Evolutionary conservation across 164 flowering plant species (phyloP).

Genomic region (Cinnamomum micranthum): DNA sequence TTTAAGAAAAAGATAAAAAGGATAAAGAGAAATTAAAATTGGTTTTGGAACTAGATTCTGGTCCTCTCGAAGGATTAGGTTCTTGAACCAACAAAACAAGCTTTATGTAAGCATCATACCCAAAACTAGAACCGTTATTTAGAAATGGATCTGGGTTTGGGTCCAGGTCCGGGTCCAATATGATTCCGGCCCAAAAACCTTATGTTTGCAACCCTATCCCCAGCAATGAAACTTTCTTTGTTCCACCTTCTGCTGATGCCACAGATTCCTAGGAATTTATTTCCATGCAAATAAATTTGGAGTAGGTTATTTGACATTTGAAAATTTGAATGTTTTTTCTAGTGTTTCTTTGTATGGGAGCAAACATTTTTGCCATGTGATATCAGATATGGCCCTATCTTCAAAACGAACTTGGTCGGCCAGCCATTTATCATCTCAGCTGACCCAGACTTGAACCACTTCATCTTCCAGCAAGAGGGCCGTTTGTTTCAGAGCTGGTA

Average conservation of each 20-base stretch:
- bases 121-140: too few relatives aligned
- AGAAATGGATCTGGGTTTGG: too few relatives aligned
- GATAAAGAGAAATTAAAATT: too few relatives aligned
- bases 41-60: accelerated
- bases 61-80: too few relatives aligned
- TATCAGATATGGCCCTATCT: conserved; percentile 34
- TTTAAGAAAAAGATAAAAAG: too few relatives aligned
- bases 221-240: not conserved
- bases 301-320: not conserved
- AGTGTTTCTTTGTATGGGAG: not conserved
- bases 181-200: too few relatives aligned
- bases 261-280: not conserved
- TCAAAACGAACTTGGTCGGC: conserved; percentile 32
- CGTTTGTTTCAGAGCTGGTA: conserved; percentile 31
- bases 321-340: not conserved
- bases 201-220: too few relatives aligned
- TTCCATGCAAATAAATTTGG: not conserved
- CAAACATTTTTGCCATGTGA: not conserved
- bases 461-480: conserved; percentile 40
- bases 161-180: too few relatives aligned
- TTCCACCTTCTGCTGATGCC: not conserved
- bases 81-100: too few relatives aligned
- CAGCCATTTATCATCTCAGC: conserved; percentile 28
- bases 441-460: conserved; percentile 31
- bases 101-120: too few relatives aligned